Percentiles rank a stretch among this genome's conserved stretches.
These are phyloP conservation scores for Margaritispora aquatica DNA, from an alignment of 495 filamentous ascomycete genomes.

Conservation along the genomic window DNA sequence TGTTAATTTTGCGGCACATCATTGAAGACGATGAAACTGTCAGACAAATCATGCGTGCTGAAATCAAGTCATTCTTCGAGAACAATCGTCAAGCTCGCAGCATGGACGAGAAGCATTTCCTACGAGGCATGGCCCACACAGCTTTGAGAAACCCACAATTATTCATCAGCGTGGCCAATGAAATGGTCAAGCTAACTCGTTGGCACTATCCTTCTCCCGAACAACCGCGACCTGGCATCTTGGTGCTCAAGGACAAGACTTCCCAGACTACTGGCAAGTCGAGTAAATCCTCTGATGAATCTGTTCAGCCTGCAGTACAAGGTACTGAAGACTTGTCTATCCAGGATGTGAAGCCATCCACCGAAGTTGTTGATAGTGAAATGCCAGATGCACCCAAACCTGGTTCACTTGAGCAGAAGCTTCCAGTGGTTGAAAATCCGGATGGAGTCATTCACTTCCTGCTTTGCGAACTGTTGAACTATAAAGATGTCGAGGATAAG, in stretches of 20 bases:
- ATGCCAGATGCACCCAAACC: conserved; percentile 54
- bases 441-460: conserved; percentile 96
- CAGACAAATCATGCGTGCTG: conserved; percentile 86
- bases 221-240: conserved; percentile 12
- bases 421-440: conserved; percentile 83
- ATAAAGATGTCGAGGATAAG: conserved; percentile 85
- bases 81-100: conserved; percentile 38
- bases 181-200: conserved; percentile 68
- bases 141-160: conserved; percentile 77
- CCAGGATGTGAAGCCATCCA: conserved; percentile 47
- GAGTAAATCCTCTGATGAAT: conserved; percentile 16
- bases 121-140: conserved; percentile 73
- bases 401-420: conserved; percentile 56
- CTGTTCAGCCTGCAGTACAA: conserved; percentile 35
- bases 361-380: conserved; percentile 45
- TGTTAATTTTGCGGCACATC: conserved; percentile 86
- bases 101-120: conserved; percentile 65
- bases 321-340: conserved; percentile 48
- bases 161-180: conserved; percentile 87
- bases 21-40: conserved; percentile 89
- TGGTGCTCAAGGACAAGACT: conserved; percentile 18
- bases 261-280: not conserved
- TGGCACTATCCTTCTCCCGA: conserved; percentile 38
- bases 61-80: conserved; percentile 73
- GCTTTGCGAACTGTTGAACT: conserved; percentile 87